Conservation (phyloP, 2,329 filamentous ascomycete genomes). For the Verticillium dahliae region DNA sequence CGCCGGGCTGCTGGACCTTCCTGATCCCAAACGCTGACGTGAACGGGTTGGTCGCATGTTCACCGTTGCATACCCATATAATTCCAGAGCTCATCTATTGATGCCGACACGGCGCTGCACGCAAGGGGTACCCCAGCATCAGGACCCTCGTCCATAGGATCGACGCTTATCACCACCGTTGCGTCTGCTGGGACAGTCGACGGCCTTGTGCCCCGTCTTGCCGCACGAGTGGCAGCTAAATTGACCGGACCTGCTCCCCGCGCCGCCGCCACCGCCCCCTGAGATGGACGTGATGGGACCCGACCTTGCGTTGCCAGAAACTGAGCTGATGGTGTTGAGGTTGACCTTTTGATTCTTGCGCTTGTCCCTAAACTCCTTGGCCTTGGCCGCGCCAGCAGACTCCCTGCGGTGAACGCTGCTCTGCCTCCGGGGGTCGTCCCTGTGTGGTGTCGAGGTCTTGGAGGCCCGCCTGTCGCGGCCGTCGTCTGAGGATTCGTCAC, state of each 20-base stretch:
- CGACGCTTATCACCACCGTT: neutral
- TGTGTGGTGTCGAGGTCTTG: constrained; percentile 7
- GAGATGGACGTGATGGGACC: neutral
- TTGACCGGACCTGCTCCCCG: constrained; percentile 2
- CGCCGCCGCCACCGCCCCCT: neutral
- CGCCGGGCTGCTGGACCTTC: neutral
- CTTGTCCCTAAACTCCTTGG: constrained; percentile 47
- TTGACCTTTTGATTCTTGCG: constrained; percentile 61
- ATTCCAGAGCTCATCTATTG: neutral
- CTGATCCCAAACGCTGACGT: neutral
- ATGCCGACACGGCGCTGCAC: neutral
- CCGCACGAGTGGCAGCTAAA: constrained; percentile 56
- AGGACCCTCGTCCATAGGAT: neutral
- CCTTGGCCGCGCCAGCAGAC: constrained; percentile 35
- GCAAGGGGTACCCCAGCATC: neutral
- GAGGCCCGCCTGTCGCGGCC: constrained; percentile 1
- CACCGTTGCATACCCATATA: neutral
- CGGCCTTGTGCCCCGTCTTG: constrained; percentile 51
- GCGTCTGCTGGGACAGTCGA: constrained; percentile 41
- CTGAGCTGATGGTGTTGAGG: constrained; percentile 54
- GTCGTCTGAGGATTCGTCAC: constrained; percentile 17
- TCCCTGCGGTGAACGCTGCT: constrained; percentile 23
- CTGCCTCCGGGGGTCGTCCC: constrained; percentile 13
- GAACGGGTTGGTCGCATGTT: neutral
- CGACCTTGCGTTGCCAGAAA: constrained; percentile 34